phyloP scores from a whole-genome alignment of 2,329 filamentous ascomycete genomes.

The Coniella lustricola region DNA sequence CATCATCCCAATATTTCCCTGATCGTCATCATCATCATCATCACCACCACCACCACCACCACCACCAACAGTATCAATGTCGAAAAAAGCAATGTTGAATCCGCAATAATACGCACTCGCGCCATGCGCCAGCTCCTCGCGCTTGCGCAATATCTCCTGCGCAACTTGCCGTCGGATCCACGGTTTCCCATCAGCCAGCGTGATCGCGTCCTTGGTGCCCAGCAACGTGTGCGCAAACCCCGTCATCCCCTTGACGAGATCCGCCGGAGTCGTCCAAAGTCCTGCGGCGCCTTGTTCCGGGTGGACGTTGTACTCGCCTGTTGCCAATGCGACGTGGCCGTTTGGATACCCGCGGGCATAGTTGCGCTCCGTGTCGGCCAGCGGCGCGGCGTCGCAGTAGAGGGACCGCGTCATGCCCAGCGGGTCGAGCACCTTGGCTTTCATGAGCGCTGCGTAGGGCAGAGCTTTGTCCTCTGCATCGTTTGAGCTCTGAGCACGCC shows the following conservation, averaged over 20 bases:
- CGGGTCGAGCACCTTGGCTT: slow-evolving; percentile 4
- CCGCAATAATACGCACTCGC: slow-evolving; percentile 6
- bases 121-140: background rate
- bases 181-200: background rate
- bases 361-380: slow-evolving; percentile 3
- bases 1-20: background rate
- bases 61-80: background rate
- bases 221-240: slow-evolving; percentile 7
- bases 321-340: background rate
- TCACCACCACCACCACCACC: too few relatives aligned
- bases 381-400: slow-evolving; percentile 2
- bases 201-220: background rate
- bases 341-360: slow-evolving; percentile 11
- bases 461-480: background rate
- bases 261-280: slow-evolving; percentile 10
- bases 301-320: slow-evolving; percentile 7
- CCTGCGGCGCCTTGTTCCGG: slow-evolving; percentile 12
- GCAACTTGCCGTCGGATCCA: slow-evolving; percentile 8
- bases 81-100: slow-evolving; percentile 7
- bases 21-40: too few relatives aligned
- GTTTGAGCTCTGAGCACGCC: too few relatives aligned
- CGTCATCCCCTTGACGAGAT: slow-evolving; percentile 6
- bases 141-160: slow-evolving; percentile 4
- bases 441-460: slow-evolving; percentile 9
- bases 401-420: slow-evolving; percentile 11